phyloP scores from a whole-genome alignment of 768 basidiomycete species.

The Mycena filopes region DNA sequence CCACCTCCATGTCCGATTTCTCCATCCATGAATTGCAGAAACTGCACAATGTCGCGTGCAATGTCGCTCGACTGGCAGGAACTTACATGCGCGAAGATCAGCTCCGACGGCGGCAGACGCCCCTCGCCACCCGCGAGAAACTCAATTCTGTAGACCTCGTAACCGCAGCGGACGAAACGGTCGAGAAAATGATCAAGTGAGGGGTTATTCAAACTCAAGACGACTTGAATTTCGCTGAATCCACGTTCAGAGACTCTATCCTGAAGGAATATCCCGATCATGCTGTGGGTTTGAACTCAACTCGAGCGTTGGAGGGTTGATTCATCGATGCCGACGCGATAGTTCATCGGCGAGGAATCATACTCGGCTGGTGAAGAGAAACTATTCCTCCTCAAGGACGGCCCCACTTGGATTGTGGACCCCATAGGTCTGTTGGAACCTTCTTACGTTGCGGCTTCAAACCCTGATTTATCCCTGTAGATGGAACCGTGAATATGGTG shows the following conservation, averaged over 20 bases:
- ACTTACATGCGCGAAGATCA: conserved; percentile 35
- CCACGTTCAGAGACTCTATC: conserved; percentile 23
- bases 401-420: conserved; percentile 40
- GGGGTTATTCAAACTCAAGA: too few species aligned
- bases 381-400: conserved; percentile 36
- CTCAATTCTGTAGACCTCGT: conserved; percentile 41
- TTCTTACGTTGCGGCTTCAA: conserved; percentile 13
- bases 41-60: conserved; percentile 34
- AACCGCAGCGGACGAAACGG: conserved; percentile 36
- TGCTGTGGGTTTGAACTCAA: conserved; percentile 22
- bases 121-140: conserved; percentile 35
- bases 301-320: too few species aligned
- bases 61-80: conserved; percentile 35
- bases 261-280: conserved; percentile 32
- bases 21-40: conserved; percentile 29
- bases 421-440: conserved; percentile 35
- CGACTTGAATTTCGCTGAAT: too few species aligned
- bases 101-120: conserved; percentile 32
- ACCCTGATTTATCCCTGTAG: neutral
- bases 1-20: conserved; percentile 24
- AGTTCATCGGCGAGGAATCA: conserved; percentile 42
- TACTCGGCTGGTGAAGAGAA: conserved; percentile 40
- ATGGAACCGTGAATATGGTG: conserved; percentile 40
- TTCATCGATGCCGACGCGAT: neutral
- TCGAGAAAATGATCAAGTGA: conserved; percentile 38